Base-by-base conservation (phyloP, 192 early-diverging fungal species). In the Coemansia erecta region DNA sequence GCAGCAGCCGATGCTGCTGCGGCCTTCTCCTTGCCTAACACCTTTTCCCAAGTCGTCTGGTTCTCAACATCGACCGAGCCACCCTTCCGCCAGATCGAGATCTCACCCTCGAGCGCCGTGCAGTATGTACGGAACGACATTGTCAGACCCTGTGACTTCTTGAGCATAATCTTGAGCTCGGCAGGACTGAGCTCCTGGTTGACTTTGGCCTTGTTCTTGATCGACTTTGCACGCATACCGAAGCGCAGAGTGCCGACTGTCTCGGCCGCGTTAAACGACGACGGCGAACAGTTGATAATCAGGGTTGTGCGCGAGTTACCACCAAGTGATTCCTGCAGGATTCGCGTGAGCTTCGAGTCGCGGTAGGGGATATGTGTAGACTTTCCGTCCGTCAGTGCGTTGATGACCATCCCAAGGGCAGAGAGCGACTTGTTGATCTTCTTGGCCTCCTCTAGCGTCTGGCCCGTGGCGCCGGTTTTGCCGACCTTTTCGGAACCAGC, bases 141-240 rank as follows among this genome's bases (percentile, higher is more conserved):
- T 22, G 90, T 81, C 61, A 96, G 90, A 2, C 81, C 68, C 59
- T 95, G 94, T 42, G 90, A 85, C 70, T 89, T 91, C 77, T 95
- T 98, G 62, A 99, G 84, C 56, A 97, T 77, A 3, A 81, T 82
- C 83, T 99, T 99, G 75, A 99, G 90, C 72, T 99, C 98, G 14
- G 88, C 86, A 3, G 94, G 87, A 48, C 87, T 90, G 49, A 97
- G 86, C 74, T 99, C 98, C 55, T 93, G 90, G 75, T 99, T 99
- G 71, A 99, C 85, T 84, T 94, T 96, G 73, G 98, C 95, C 85
- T 98, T 98, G 86, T 99, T 99, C 88, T 97, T 97, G 81, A 99
- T 99, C 58, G 90, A 89, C 84, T 99, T 99, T 53, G 98, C 98
- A 64, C 94, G 86, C 84, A 94, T 94, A 73, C 98, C 98, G 70